phyloP scores from a whole-genome alignment of 805 yeast species.

The Starmera caribaea region DNA sequence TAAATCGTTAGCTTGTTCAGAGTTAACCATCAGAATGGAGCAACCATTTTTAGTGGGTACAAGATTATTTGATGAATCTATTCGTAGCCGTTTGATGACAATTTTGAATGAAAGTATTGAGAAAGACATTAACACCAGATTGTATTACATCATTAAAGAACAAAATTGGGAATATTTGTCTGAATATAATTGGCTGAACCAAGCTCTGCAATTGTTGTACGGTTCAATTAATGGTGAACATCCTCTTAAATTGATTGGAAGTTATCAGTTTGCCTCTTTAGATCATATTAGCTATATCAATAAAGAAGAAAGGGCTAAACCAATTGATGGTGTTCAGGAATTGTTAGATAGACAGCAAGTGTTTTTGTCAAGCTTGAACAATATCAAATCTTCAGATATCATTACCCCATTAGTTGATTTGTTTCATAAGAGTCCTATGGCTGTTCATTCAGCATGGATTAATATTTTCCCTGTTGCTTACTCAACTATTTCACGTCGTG shows the following conservation, averaged over 20 bases:
- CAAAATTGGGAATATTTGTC: constrained; percentile 96
- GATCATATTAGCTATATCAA: constrained; percentile 25
- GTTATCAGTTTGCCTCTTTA: constrained; percentile 45
- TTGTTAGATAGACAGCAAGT: constrained; percentile 25
- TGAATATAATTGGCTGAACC: constrained; percentile 91
- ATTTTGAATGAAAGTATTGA: constrained; percentile 75
- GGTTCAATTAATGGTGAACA: constrained; percentile 59
- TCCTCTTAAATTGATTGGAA: constrained; percentile 35
- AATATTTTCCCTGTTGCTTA: constrained; percentile 76
- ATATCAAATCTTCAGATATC: constrained; percentile 48
- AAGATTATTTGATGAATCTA: constrained; percentile 61
- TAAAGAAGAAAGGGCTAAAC: constrained; percentile 13
- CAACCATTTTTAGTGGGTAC: constrained; percentile 96
- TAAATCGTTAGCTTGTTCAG: constrained; percentile 68
- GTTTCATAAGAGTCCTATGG: constrained; percentile 70
- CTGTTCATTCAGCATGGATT: constrained; percentile 79
- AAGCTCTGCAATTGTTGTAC: constrained; percentile 78
- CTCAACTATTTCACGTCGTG: constrained; percentile 64
- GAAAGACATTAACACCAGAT: constrained; percentile 63
- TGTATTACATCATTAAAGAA: constrained; percentile 82
- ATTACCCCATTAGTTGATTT: constrained; percentile 68
- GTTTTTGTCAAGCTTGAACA: constrained; percentile 18
- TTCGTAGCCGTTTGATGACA: constrained; percentile 69
- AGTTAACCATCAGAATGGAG: constrained; percentile 88
- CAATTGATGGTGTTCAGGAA: constrained; percentile 16